Evolutionary conservation across 2,329 filamentous ascomycete genomes (phyloP).

Genomic region (Pseudogymnoascus sp.): DNA sequence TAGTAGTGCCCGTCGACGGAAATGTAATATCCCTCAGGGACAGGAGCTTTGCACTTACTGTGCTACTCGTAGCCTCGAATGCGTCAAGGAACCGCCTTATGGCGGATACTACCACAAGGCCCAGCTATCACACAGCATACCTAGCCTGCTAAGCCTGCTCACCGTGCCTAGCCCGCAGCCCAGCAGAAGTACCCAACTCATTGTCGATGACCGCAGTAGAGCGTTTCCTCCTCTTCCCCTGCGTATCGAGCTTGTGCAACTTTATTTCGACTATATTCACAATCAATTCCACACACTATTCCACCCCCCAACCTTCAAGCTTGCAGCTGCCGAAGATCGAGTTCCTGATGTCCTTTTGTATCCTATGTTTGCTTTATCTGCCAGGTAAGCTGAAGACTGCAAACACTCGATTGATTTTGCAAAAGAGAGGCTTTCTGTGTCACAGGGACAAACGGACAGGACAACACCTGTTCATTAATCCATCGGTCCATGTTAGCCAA

Average conservation of each 20-base stretch:
- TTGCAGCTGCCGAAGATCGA: constrained; percentile 12
- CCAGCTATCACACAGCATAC: background rate
- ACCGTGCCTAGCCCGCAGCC: background rate
- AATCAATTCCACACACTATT: constrained; percentile 22
- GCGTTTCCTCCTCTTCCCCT: constrained; percentile 9
- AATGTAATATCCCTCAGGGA: background rate
- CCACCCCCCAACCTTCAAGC: constrained; percentile 18
- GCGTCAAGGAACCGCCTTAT: background rate
- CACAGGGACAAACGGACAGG: background rate
- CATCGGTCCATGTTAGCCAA: background rate
- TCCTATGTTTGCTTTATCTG: constrained; percentile 20
- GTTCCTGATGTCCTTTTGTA: constrained; percentile 18
- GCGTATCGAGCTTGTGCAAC: constrained; percentile 18
- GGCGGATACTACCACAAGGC: background rate
- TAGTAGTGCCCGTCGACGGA: constrained; percentile 1
- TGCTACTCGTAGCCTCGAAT: background rate
- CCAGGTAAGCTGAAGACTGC: constrained; percentile 14
- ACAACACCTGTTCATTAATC: background rate
- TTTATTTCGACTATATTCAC: constrained; percentile 22
- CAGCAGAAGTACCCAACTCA: background rate
- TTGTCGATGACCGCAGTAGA: background rate
- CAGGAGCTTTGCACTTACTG: background rate
- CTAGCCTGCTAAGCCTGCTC: background rate
- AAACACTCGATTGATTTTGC: background rate
- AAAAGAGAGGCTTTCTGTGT: background rate